Evolutionary conservation across 805 yeast genomes (phyloP).

Genomic region (Candida germanica): DNA sequence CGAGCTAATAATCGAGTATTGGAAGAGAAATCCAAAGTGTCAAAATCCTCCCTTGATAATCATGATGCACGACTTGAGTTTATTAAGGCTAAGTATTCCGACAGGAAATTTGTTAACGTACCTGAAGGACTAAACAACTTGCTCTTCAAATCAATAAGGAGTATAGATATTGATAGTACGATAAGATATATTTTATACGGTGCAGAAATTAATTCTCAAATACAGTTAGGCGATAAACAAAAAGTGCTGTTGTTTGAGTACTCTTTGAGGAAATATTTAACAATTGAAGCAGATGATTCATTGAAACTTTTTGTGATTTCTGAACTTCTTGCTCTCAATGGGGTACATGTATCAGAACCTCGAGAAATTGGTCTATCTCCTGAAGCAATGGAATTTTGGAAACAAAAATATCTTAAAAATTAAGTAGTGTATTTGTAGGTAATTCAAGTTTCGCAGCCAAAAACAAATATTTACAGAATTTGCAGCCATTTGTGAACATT

Average conservation of each 20-base stretch:
- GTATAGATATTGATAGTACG: constrained; percentile 45
- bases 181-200: constrained; percentile 44
- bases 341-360: constrained; percentile 43
- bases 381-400: constrained; percentile 57
- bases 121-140: constrained; percentile 26
- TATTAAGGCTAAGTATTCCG: constrained; percentile 63
- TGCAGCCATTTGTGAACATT: constrained; percentile 4
- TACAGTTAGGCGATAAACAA: constrained; percentile 16
- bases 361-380: constrained; percentile 37
- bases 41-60: constrained; percentile 19
- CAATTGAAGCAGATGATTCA: constrained; percentile 20
- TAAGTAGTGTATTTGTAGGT: too few relatives aligned
- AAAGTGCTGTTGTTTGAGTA: constrained; percentile 40
- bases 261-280: constrained; percentile 48
- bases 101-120: constrained; percentile 41
- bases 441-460: constrained; percentile 9
- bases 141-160: constrained; percentile 52
- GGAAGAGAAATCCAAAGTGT: constrained; percentile 38
- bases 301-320: constrained; percentile 43
- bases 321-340: constrained; percentile 58
- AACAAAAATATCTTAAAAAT: constrained; percentile 17
- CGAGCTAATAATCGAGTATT: constrained; percentile 53
- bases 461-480: neutral
- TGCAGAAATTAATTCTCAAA: constrained; percentile 46
- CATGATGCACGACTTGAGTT: constrained; percentile 53